Evolutionary conservation across 2,329 filamentous ascomycete species (phyloP).

Genomic region (Massarina eburnea): DNA sequence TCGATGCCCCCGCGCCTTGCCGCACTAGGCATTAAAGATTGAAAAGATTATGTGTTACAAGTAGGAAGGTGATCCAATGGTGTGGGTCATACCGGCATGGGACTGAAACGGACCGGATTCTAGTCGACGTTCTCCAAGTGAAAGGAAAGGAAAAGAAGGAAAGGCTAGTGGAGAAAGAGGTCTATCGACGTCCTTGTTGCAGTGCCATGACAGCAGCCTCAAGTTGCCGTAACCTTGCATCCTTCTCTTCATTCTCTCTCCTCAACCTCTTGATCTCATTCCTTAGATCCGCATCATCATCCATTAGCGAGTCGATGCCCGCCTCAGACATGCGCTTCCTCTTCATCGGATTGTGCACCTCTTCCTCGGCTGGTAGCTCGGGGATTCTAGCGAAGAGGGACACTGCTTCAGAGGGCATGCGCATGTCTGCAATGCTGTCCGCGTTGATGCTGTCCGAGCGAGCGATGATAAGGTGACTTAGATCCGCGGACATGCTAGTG

Average conservation of each 20-base stretch:
- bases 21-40: conserved; percentile 5
- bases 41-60: conserved; percentile 4
- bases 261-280: conserved; percentile 46
- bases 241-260: conserved; percentile 46
- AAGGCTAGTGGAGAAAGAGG: background rate
- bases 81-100: conserved; percentile 14
- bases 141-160: background rate
- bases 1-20: background rate
- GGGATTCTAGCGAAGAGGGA: conserved; percentile 21
- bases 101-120: conserved; percentile 3
- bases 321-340: conserved; percentile 36
- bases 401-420: conserved; percentile 24
- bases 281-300: conserved; percentile 37
- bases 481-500: conserved; percentile 39
- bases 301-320: conserved; percentile 17
- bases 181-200: conserved; percentile 30
- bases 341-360: conserved; percentile 26
- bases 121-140: background rate
- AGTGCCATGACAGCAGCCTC: conserved; percentile 38
- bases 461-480: conserved; percentile 33
- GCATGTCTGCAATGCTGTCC: conserved; percentile 20
- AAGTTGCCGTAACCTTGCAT: conserved; percentile 38
- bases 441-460: conserved; percentile 24
- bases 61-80: background rate
- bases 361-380: conserved; percentile 29